phyloP scores from a whole-genome alignment of 805 yeast genomes.

The fission yeast (Schizosaccharomyces pombe) region DNA sequence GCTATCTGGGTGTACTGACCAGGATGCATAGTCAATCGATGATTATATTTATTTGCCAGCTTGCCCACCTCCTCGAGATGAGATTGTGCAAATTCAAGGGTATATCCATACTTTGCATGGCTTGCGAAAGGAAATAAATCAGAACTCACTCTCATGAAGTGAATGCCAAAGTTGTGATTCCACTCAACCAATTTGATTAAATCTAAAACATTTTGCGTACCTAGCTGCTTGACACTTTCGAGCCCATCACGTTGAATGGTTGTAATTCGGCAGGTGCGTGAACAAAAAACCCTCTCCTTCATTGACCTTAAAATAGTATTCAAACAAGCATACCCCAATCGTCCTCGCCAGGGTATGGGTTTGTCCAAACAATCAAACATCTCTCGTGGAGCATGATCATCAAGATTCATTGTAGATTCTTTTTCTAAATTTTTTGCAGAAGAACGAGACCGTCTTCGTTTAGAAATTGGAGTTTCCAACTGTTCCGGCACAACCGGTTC shows the following conservation, averaged over 20 bases:
- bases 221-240: background rate
- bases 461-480: too few species aligned
- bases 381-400: background rate
- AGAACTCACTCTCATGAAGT: background rate
- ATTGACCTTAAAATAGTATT: background rate
- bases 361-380: background rate
- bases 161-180: conserved; percentile 4
- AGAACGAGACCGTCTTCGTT: too few species aligned
- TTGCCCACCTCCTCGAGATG: background rate
- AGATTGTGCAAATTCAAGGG: conserved; percentile 5
- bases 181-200: background rate
- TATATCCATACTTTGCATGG: conserved; percentile 3
- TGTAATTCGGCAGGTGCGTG: conserved; percentile 4
- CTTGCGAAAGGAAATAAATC: conserved; percentile 5
- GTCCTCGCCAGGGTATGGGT: background rate
- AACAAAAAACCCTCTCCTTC: background rate
- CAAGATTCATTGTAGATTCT: background rate
- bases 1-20: conserved; percentile 5
- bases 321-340: conserved; percentile 1
- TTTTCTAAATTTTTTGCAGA: background rate
- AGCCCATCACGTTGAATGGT: background rate
- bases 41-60: background rate
- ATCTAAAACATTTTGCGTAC: background rate
- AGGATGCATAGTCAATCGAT: conserved; percentile 4
- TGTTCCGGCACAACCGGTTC: too few species aligned